Conservation (phyloP, 768 basidiomycete species). For the Cystobasidiopsis lactophilus region DNA sequence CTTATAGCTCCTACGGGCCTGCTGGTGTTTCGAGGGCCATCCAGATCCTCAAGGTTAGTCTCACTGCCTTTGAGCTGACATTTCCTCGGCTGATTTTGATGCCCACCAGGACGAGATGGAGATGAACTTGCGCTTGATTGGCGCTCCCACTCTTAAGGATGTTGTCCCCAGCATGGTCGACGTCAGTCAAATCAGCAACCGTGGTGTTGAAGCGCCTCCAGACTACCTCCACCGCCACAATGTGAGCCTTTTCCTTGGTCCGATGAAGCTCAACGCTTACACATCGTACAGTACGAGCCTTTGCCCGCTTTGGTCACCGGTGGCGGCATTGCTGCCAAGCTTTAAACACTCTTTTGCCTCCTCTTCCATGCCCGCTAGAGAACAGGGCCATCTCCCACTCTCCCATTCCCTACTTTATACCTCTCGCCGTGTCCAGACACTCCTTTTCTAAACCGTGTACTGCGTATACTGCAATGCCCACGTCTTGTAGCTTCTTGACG, state of each 20-base stretch:
- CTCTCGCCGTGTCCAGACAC: slow-evolving; percentile 57
- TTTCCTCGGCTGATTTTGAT: slow-evolving; percentile 22
- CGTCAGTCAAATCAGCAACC: slow-evolving; percentile 22
- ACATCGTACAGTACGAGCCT: not conserved
- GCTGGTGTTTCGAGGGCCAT: slow-evolving; percentile 69
- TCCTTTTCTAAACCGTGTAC: slow-evolving; percentile 46
- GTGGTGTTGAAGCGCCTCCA: not conserved
- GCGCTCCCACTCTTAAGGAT: slow-evolving; percentile 56
- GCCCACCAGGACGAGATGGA: slow-evolving; percentile 98
- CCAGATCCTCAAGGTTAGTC: slow-evolving; percentile 46
- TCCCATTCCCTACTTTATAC: not conserved
- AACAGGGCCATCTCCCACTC: not conserved
- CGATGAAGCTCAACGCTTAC: not conserved
- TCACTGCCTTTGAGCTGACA: slow-evolving; percentile 12
- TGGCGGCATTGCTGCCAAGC: not conserved
- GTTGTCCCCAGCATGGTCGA: slow-evolving; percentile 80
- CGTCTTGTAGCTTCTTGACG: slow-evolving; percentile 43
- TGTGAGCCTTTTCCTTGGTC: not conserved
- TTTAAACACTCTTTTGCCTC: not conserved
- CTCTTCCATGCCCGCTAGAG: not conserved
- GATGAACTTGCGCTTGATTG: slow-evolving; percentile 88
- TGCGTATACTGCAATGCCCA: slow-evolving; percentile 57
- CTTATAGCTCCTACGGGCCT: slow-evolving; percentile 67
- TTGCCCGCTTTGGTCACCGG: slow-evolving; percentile 1
- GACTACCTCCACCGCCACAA: not conserved